phyloP scores from a whole-genome alignment of 345 rosid genomes.

The Dovyalis caffra region DNA sequence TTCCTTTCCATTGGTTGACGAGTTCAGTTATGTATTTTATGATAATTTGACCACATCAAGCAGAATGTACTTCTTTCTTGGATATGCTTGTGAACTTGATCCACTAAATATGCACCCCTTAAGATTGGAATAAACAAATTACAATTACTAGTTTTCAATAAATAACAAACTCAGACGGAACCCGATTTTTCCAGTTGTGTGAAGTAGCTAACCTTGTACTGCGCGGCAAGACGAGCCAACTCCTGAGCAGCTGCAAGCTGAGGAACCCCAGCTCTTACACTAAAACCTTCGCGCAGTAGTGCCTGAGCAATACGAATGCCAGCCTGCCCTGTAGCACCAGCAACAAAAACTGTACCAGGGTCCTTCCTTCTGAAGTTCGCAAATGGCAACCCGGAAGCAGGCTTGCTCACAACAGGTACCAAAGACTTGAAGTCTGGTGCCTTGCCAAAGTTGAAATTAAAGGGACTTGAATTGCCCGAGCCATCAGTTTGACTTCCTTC shows the following conservation, averaged over 20 bases:
- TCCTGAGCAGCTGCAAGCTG: conserved; percentile 84
- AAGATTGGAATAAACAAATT: not conserved
- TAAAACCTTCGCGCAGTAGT: conserved; percentile 73
- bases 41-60: not conserved
- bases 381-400: conserved; percentile 56
- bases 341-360: conserved; percentile 77
- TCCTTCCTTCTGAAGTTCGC: conserved; percentile 68
- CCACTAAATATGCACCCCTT: not conserved
- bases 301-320: conserved; percentile 79
- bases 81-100: not conserved
- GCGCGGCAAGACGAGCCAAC: conserved; percentile 75
- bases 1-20: not conserved
- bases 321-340: conserved; percentile 92
- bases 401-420: conserved; percentile 50
- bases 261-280: conserved; percentile 88
- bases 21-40: not conserved
- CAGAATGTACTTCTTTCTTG: not conserved
- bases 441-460: conserved; percentile 61
- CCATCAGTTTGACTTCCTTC: conserved; percentile 32
- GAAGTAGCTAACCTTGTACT: conserved; percentile 62
- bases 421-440: conserved; percentile 57
- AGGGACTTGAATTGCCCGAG: conserved; percentile 46
- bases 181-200: not conserved
- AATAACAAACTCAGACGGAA: not conserved
- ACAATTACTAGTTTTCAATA: not conserved